Evolutionary conservation across 2,329 filamentous ascomycete species (phyloP), one percentile per base, ranked within the genome.

Genomic region (Dactylellina leptospora): DNA sequence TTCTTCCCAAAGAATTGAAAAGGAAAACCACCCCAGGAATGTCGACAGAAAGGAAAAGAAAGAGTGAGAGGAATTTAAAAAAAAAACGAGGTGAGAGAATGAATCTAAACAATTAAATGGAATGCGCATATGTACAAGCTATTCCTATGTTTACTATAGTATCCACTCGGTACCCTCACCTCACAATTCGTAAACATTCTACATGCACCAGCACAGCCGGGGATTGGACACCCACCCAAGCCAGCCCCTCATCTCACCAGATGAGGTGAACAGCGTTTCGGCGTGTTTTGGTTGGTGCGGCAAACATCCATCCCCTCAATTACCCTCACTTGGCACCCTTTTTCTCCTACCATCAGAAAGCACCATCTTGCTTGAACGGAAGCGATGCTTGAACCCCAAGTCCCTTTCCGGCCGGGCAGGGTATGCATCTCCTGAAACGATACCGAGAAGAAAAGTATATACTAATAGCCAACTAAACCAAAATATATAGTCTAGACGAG

Each of bases 251-350:
- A 22, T 40, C 28, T 23, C 51, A 23, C 40, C 38, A 66, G 61
- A 58, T 58, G 51, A 58, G 51, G 51, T 44, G 28, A 51, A 58
- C 22, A 27, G 51, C 61, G 61, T 66, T 66, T 66, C 61, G 54
- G 25, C 54, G 40, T 51, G 61, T 56, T 66, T 66, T 66, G 61
- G 61, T 66, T 66, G 61, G 61, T 66, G 30, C 60, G 48, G 48
- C 28, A 53, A 53, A 53, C 48, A 4, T 5, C 55, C 27, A 42
- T 11, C 23, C 27, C 38, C 23, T 55, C n/a, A n/a, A n/a, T n/a
- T n/a, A n/a, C n/a, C n/a, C 8, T 38, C 18, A 22, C 53, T 18
- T 22, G 16, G 10, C 44, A 25, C 11, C 11, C 13, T 13, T n/a
- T 6, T 1, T 20, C 25, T 40, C 36, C 36, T n/a, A 40, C 18